Conservation (phyloP, 306 rosid species). For the Crotalaria pallida region DNA sequence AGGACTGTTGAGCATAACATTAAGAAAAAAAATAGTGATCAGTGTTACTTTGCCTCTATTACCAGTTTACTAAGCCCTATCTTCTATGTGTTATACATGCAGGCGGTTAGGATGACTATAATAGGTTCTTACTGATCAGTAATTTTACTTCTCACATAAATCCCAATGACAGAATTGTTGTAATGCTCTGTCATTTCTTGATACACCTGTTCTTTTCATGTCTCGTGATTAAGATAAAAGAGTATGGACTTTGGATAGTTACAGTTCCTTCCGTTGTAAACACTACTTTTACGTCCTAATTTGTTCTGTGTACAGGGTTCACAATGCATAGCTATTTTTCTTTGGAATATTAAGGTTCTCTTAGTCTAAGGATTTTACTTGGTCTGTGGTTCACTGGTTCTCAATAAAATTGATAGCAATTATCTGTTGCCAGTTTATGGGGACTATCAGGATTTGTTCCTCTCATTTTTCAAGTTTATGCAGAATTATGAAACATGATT, state of each 20-base stretch:
- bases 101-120: neutral
- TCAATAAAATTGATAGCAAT: neutral
- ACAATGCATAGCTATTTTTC: too few species aligned
- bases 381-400: neutral
- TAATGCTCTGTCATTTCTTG: neutral
- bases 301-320: neutral
- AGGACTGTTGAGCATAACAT: neutral
- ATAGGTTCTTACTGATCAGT: neutral
- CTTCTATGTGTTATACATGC: neutral
- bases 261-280: constrained; percentile 6
- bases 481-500: neutral
- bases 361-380: neutral
- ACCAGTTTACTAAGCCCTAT: neutral
- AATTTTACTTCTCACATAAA: neutral
- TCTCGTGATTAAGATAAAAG: neutral
- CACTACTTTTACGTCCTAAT: neutral
- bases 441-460: too few species aligned
- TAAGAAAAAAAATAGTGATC: neutral
- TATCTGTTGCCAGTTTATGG: neutral
- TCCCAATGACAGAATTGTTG: neutral
- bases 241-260: neutral
- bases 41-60: neutral
- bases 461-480: neutral
- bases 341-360: neutral
- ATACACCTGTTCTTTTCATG: neutral